Percentiles rank a stretch among this genome's conserved stretches.
These are phyloP conservation scores for Dactylonectria estremocensis DNA, from an alignment of 2,329 filamentous ascomycete genomes.

Conservation along the genomic window DNA sequence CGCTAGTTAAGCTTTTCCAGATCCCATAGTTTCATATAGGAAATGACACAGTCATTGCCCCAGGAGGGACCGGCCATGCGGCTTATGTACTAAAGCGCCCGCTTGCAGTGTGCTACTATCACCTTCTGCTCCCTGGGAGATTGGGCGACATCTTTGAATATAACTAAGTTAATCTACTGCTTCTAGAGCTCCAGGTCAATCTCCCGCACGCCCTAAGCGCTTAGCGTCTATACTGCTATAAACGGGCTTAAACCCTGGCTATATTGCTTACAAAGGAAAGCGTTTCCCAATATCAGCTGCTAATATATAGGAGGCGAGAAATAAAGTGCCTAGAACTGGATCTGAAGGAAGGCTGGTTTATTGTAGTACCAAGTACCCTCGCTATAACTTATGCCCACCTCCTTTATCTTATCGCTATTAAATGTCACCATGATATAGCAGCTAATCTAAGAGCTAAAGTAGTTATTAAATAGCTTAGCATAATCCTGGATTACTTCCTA, in stretches of 20 bases:
- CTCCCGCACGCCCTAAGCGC: no score
- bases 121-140: no score
- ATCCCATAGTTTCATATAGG: constrained; percentile 1
- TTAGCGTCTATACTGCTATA: no score
- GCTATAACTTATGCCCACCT: constrained; percentile 16
- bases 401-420: constrained; percentile 22
- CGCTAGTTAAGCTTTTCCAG: not conserved
- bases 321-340: constrained; percentile 21
- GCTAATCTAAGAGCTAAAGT: not conserved
- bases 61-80: no score
- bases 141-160: no score
- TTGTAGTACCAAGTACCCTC: constrained; percentile 6
- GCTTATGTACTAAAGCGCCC: no score
- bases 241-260: no score
- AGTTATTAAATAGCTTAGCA: not conserved
- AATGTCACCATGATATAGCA: constrained; percentile 19
- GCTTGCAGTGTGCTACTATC: no score
- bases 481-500: not conserved
- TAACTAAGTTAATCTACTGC: no score
- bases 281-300: no score
- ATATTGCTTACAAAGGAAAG: no score
- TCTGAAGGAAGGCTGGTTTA: constrained; percentile 19
- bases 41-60: not conserved
- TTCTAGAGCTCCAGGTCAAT: no score
- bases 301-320: not conserved